Evolutionary conservation across 768 basidiomycete genomes (phyloP).

Genomic region (Candolleomyces efflorescens): DNA sequence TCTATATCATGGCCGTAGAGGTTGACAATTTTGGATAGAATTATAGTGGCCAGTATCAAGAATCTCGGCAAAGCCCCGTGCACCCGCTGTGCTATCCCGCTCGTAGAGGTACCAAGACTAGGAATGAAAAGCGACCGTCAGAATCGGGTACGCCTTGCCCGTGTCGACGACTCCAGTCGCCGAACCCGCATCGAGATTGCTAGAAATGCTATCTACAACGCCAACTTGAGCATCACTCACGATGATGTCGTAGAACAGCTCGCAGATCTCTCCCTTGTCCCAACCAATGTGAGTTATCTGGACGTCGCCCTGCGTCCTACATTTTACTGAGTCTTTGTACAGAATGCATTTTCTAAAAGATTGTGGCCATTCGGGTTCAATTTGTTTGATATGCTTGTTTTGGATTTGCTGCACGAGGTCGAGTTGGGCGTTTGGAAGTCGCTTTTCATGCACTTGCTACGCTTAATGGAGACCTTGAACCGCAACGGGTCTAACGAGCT

Average conservation of each 20-base stretch:
- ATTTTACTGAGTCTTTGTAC: not conserved
- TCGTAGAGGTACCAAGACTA: constrained; percentile 20
- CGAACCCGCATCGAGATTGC: not conserved
- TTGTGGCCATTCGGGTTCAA: constrained; percentile 17
- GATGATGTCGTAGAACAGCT: not conserved
- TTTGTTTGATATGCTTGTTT: constrained; percentile 19
- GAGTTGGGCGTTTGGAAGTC: constrained; percentile 36
- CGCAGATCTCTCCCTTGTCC: not conserved
- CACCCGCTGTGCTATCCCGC: constrained; percentile 27
- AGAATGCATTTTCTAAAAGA: constrained; percentile 30
- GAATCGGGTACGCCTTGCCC: not conserved
- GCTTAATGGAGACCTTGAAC: constrained; percentile 21
- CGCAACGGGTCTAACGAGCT: not conserved
- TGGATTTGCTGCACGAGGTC: constrained; percentile 34
- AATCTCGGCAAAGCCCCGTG: constrained; percentile 33
- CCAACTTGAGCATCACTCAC: not conserved
- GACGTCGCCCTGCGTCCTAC: not conserved
- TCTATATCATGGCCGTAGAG: too few species aligned
- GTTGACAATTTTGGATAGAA: constrained; percentile 12
- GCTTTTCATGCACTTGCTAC: constrained; percentile 29
- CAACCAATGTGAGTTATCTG: not conserved
- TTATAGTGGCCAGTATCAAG: constrained; percentile 25
- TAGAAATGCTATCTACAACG: not conserved
- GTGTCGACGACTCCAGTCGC: not conserved
- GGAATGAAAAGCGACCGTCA: constrained; percentile 16